Conservation (phyloP, 208 protist species). For the Trypanosoma cruzi region DNA sequence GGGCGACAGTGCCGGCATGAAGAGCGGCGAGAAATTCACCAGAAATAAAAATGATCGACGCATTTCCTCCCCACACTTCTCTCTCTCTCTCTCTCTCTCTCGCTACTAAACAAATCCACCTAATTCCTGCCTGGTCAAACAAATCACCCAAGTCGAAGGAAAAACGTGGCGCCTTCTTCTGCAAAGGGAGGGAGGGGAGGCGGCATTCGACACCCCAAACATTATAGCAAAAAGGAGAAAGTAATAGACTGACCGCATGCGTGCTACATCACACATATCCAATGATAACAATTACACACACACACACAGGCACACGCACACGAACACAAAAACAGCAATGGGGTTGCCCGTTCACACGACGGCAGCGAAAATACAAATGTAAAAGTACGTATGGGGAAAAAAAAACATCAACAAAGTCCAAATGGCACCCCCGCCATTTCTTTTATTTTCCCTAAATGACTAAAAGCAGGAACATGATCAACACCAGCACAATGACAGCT, state of each 20-base stretch:
- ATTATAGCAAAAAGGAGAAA: neutral
- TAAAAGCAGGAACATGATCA: conserved; percentile 74
- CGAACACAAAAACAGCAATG: no score
- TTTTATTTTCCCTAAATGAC: conserved; percentile 32
- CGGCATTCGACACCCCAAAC: neutral
- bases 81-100: neutral
- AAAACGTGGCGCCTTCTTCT: neutral
- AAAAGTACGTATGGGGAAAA: neutral
- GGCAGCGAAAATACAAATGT: no score
- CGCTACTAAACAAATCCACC: neutral
- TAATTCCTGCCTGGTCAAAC: neutral
- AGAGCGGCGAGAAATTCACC: conserved; percentile 78
- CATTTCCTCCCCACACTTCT: conserved; percentile 30
- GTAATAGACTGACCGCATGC: neutral
- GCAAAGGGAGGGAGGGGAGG: neutral
- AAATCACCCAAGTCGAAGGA: neutral
- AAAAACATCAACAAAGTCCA: no score
- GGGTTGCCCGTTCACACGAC: no score
- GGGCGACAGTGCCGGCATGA: conserved; percentile 91
- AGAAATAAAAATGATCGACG: conserved; percentile 62
- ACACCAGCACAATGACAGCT: conserved; percentile 55
- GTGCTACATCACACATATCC: neutral
- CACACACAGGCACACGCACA: neutral
- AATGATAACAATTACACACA: neutral
- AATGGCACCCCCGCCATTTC: no score